Conservation (phyloP, 2,329 filamentous ascomycete genomes). For the Arthrobotrys conoides region DNA sequence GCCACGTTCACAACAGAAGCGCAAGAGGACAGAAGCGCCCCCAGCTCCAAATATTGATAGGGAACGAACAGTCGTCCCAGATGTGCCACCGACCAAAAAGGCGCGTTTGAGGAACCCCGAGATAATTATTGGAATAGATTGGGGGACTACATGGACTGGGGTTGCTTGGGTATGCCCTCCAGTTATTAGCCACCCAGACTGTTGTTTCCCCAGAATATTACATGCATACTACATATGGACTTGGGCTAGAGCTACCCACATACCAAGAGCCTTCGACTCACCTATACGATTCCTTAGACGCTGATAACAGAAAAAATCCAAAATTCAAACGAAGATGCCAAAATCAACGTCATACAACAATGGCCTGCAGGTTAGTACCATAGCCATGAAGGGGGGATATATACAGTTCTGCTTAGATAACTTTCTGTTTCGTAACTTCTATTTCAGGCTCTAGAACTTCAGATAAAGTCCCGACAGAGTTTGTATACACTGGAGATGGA, state of each 20-base stretch:
- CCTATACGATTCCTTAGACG: slow-evolving; percentile 7
- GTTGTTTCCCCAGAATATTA: neutral
- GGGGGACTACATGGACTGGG: slow-evolving; percentile 33
- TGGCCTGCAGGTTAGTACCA: slow-evolving; percentile 26
- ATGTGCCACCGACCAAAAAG: slow-evolving; percentile 22
- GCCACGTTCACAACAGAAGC: slow-evolving; percentile 12
- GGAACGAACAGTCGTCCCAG: neutral
- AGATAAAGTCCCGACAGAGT: slow-evolving; percentile 35
- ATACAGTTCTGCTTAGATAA: neutral
- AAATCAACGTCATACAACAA: slow-evolving; percentile 26
- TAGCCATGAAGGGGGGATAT: neutral
- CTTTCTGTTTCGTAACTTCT: neutral
- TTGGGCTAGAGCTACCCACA: no score
- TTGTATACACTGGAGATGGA: slow-evolving; percentile 22
- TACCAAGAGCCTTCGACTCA: neutral
- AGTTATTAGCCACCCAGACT: neutral
- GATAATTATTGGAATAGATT: slow-evolving; percentile 29
- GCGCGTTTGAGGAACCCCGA: slow-evolving; percentile 5
- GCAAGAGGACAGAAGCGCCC: slow-evolving; percentile 12
- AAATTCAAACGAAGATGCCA: neutral
- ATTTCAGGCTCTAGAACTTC: neutral
- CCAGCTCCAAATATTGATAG: neutral
- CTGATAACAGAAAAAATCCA: neutral
- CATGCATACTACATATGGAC: neutral
- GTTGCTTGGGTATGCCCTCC: slow-evolving; percentile 22